Evolutionary conservation across 2,329 filamentous ascomycete genomes (phyloP).

Genomic region (Diaporthe destruens): DNA sequence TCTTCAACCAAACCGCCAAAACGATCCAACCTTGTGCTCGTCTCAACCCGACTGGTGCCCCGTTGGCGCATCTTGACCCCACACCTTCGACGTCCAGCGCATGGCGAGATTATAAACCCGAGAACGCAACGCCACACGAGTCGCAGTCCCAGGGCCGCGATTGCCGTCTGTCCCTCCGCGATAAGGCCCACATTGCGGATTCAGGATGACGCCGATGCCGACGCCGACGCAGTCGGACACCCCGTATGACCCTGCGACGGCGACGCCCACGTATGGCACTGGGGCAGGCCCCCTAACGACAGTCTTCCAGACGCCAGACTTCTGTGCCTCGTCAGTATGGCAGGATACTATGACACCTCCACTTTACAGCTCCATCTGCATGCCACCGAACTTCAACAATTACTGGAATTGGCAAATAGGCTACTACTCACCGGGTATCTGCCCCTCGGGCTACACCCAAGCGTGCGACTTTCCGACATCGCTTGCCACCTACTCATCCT

Average conservation of each 20-base stretch:
- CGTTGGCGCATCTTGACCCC: not conserved
- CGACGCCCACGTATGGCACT: conserved; percentile 5
- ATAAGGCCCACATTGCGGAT: not conserved
- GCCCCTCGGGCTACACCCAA: conserved; percentile 35
- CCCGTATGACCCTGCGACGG: not conserved
- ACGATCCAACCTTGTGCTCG: not conserved
- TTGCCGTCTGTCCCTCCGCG: not conserved
- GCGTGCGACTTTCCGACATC: conserved; percentile 31
- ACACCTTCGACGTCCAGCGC: not conserved
- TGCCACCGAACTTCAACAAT: conserved; percentile 30
- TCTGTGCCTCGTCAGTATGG: conserved; percentile 21
- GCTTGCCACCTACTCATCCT: conserved; percentile 7
- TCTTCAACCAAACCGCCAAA: not conserved
- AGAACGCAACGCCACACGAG: conserved; percentile 7
- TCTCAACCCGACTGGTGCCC: not conserved
- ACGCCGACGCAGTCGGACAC: conserved; percentile 14
- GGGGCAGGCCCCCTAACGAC: conserved; percentile 33
- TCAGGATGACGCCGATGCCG: conserved; percentile 17
- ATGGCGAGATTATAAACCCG: conserved; percentile 1
- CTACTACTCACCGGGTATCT: conserved; percentile 43
- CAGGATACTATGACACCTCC: conserved; percentile 7
- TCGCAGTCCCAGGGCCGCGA: not conserved
- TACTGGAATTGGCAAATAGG: conserved; percentile 39
- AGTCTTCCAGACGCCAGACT: conserved; percentile 34
- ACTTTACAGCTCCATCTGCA: conserved; percentile 33